Conservation (phyloP, 2,329 filamentous ascomycete genomes). For the Aspergillus ruber region DNA sequence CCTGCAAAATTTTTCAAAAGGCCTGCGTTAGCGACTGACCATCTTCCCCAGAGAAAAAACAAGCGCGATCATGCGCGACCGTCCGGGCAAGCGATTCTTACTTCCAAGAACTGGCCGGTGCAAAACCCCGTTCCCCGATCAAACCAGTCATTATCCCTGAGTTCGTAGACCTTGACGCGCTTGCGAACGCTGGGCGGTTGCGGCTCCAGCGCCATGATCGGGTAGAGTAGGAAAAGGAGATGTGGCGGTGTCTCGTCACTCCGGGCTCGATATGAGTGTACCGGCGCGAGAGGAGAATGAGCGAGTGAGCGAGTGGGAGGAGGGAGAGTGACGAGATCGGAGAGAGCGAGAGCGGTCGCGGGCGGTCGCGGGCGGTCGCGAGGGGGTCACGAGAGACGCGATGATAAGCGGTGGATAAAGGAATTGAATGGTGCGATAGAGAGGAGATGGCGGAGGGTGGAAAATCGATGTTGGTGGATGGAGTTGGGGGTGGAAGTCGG, state of each 20-base stretch:
- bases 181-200: constrained; percentile 46
- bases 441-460: constrained; percentile 5
- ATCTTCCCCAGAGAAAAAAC: background rate
- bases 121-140: constrained; percentile 96
- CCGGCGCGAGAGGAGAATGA: constrained; percentile 26
- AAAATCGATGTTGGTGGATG: constrained; percentile 6
- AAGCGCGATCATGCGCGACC: constrained; percentile 13
- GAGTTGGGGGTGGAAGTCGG: no score
- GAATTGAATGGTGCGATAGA: background rate
- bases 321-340: constrained; percentile 19
- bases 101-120: constrained; percentile 66
- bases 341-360: constrained; percentile 7
- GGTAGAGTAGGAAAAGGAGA: constrained; percentile 18
- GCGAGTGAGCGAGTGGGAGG: constrained; percentile 4
- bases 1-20: constrained; percentile 39
- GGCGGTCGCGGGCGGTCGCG: constrained; percentile 7
- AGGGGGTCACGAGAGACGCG: constrained; percentile 10
- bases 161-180: constrained; percentile 96
- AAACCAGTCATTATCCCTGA: constrained; percentile 98
- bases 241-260: constrained; percentile 33
- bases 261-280: constrained; percentile 29
- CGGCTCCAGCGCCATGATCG: constrained; percentile 43
- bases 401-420: constrained; percentile 16
- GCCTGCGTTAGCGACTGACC: background rate
- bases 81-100: constrained; percentile 42